phyloP scores from a whole-genome alignment of 2,329 filamentous ascomycete species.

The Trichoderma aggressivum region DNA sequence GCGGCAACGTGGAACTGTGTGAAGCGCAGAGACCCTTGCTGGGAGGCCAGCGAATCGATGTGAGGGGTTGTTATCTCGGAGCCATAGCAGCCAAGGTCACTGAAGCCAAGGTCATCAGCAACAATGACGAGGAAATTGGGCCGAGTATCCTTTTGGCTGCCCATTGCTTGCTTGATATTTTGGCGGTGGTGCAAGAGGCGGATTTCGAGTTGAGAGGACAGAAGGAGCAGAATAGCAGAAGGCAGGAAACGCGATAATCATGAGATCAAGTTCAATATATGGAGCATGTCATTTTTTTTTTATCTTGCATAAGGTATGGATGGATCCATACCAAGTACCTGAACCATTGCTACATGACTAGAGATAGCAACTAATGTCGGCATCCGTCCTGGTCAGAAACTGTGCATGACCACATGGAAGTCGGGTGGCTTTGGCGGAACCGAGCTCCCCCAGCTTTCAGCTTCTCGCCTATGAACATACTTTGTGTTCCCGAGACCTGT shows the following conservation, averaged over 20 bases:
- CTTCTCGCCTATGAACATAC: neutral
- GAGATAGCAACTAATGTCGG: neutral
- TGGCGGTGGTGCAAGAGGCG: neutral
- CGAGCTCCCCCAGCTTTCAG: slow-evolving; percentile 6
- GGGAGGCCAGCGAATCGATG: slow-evolving; percentile 33
- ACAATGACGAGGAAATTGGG: slow-evolving; percentile 36
- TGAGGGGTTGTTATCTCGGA: slow-evolving; percentile 34
- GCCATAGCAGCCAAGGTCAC: slow-evolving; percentile 31
- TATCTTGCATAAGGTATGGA: neutral
- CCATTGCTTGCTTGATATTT: neutral
- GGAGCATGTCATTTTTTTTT: neutral
- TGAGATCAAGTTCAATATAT: neutral
- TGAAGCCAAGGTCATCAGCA: slow-evolving; percentile 35
- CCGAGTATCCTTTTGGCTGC: slow-evolving; percentile 23
- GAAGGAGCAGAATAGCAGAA: neutral
- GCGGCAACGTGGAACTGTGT: slow-evolving; percentile 64
- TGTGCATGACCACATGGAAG: slow-evolving; percentile 10
- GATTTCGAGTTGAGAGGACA: neutral
- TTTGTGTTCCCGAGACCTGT: neutral
- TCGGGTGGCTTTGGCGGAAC: slow-evolving; percentile 3
- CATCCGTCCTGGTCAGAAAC: neutral
- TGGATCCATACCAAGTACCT: neutral
- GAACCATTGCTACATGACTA: neutral
- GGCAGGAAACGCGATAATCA: neutral
- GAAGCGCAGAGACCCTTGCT: slow-evolving; percentile 46